Evolutionary conservation across 768 basidiomycete genomes (phyloP), one percentile per base, ranked within the genome.

Genomic region (Lentinus tigrinus): DNA sequence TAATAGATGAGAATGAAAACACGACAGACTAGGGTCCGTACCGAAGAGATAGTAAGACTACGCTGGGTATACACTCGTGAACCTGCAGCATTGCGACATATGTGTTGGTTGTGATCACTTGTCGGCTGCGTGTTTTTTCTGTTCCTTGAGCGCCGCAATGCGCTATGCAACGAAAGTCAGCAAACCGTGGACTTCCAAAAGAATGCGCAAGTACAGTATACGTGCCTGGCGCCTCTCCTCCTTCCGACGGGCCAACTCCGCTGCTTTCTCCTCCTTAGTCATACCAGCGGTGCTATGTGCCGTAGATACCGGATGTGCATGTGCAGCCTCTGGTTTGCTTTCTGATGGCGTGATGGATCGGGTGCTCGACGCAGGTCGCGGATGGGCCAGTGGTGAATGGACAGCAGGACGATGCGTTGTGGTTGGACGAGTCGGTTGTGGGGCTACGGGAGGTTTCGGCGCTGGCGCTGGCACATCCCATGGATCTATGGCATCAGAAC

Each of bases 201-300:
- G 10, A 19, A 1, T 13, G 40, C 7, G 21, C 3, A 36, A 21
- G 54, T 16, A 40, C n/a, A n/a, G n/a, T n/a, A 31, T 31, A 73
- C 82, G 19, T 53, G 93, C 93, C 77, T 92, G 85, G 70, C 89
- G 94, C 44, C 96, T 77, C 70, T 98, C 96, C 70, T 98, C 95
- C 68, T 95, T 89, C 58, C 95, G 79, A 62, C 89, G 78, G 8
- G 89, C 89, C 86, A 98, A 89, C 76, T 97, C 93, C n/a, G 85
- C 86, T 1, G 91, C 91, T 72, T 91, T 96, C 64, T 95, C 94
- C 71, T 97, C 96, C 71, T 94, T 97, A 26, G 83, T 81, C 80
- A 93, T 77, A 0, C 75, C 76, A 1, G 70, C 72, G 26, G 81
- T 72, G 54, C 78, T 75, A 54, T n/a, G 67, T 56, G 66, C 56